These are phyloP conservation scores for Ligustrum vulgare DNA, from an alignment of 257 asterid genomes.

Conservation along the genomic window DNA sequence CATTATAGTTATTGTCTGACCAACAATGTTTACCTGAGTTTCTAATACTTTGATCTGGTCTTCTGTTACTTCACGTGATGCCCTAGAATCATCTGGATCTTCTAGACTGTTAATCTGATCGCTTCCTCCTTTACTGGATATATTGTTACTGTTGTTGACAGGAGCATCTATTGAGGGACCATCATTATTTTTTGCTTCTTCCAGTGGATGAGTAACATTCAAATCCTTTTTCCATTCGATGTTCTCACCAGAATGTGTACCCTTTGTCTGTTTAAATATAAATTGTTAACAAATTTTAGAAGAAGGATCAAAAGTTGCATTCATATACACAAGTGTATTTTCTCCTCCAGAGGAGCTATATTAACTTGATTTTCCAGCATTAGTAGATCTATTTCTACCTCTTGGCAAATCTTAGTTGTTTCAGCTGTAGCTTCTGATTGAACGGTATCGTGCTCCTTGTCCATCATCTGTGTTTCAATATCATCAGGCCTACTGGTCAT, in stretches of 20 bases:
- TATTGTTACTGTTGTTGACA: constrained; percentile 6
- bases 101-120: background rate
- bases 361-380: background rate
- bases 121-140: background rate
- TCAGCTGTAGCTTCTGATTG: background rate
- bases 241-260: constrained; percentile 4
- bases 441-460: background rate
- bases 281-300: background rate
- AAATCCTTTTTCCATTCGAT: constrained; percentile 12
- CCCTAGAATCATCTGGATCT: constrained; percentile 1
- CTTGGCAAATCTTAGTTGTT: background rate
- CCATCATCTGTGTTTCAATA: background rate
- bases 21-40: constrained; percentile 4
- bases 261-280: constrained; percentile 22
- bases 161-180: constrained; percentile 7
- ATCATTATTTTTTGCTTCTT: background rate
- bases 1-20: background rate
- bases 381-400: background rate
- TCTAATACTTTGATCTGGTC: constrained; percentile 14
- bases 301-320: background rate
- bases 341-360: constrained; percentile 10
- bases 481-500: background rate
- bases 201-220: constrained; percentile 2
- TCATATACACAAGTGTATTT: background rate
- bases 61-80: constrained; percentile 16